Evolutionary conservation across 371 early-diverging fungal genomes (phyloP).

Genomic region (Entomophthora muscae): DNA sequence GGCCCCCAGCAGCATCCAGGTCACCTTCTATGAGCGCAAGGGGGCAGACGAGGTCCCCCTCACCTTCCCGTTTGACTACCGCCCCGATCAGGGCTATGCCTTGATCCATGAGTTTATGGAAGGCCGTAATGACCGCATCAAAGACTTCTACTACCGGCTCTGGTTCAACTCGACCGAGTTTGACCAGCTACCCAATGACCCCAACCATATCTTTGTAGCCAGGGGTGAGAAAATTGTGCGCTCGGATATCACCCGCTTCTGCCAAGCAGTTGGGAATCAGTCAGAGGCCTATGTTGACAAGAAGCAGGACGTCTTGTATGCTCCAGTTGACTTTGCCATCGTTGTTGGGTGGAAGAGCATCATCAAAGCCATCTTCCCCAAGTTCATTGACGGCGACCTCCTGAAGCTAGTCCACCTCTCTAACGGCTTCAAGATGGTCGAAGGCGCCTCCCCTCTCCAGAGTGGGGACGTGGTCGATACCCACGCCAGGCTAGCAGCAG

Average conservation of each 20-base stretch:
- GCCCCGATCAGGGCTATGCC: slow-evolving; percentile 59
- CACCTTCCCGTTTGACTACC: slow-evolving; percentile 57
- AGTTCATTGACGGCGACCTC: slow-evolving; percentile 84
- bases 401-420: slow-evolving; percentile 82
- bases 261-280: slow-evolving; percentile 77
- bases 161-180: slow-evolving; percentile 55
- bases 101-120: slow-evolving; percentile 87
- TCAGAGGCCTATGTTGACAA: slow-evolving; percentile 66
- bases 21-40: slow-evolving; percentile 50
- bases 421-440: slow-evolving; percentile 81
- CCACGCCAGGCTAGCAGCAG: slow-evolving; percentile 49
- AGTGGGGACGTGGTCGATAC: slow-evolving; percentile 76
- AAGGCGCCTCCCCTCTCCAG: slow-evolving; percentile 53
- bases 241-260: slow-evolving; percentile 56
- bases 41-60: slow-evolving; percentile 40
- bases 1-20: slow-evolving; percentile 36
- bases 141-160: slow-evolving; percentile 73
- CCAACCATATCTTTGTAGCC: slow-evolving; percentile 41
- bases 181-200: slow-evolving; percentile 27
- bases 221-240: slow-evolving; percentile 37
- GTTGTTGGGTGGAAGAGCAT: slow-evolving; percentile 88
- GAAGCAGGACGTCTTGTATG: slow-evolving; percentile 37
- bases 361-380: slow-evolving; percentile 84
- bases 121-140: slow-evolving; percentile 82
- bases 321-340: slow-evolving; percentile 90